Percentiles rank a stretch among this genome's conserved stretches.
Evolutionary conservation across 1,284 basidiomycete genomes (phyloP).

Genomic region (Sporisorium exsertum): DNA sequence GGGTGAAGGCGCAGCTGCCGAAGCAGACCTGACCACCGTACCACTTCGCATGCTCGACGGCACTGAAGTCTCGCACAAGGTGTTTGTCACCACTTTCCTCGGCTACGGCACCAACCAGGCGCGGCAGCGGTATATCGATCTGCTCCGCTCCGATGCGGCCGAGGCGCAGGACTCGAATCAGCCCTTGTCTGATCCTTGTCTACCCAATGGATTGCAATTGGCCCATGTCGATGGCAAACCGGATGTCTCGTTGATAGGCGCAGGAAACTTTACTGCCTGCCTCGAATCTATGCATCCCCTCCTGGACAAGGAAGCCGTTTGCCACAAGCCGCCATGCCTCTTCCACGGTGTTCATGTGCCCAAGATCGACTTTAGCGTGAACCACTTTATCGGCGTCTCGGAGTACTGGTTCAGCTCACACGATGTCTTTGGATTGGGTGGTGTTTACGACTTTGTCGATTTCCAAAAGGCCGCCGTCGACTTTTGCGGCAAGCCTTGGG

Average conservation of each 20-base stretch:
- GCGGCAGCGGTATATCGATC: constrained; percentile 85
- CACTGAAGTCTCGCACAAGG: constrained; percentile 86
- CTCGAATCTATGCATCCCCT: constrained; percentile 80
- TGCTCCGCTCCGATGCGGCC: constrained; percentile 72
- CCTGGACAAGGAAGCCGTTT: constrained; percentile 86
- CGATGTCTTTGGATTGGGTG: constrained; percentile 92
- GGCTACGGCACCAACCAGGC: constrained; percentile 98
- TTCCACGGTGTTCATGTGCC: constrained; percentile 96
- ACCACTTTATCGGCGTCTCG: constrained; percentile 95
- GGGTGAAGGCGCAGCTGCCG: constrained; percentile 70
- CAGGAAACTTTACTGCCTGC: constrained; percentile 89
- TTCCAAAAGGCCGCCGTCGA: constrained; percentile 91
- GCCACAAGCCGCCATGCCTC: constrained; percentile 86
- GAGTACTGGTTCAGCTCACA: constrained; percentile 99
- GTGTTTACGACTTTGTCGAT: constrained; percentile 93
- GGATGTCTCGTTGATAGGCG: constrained; percentile 74
- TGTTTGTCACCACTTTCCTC: constrained; percentile 98
- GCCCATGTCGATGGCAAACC: constrained; percentile 68
- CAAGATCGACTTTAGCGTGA: constrained; percentile 81
- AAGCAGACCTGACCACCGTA: constrained; percentile 71
- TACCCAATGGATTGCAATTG: constrained; percentile 79
- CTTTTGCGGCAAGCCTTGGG: constrained; percentile 87
- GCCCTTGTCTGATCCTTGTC: constrained; percentile 80
- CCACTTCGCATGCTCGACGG: constrained; percentile 84
- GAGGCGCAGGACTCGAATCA: constrained; percentile 5